phyloP scores from a whole-genome alignment of 23 red algal species.

The Cyanidiococcus yangmingshanensis region DNA sequence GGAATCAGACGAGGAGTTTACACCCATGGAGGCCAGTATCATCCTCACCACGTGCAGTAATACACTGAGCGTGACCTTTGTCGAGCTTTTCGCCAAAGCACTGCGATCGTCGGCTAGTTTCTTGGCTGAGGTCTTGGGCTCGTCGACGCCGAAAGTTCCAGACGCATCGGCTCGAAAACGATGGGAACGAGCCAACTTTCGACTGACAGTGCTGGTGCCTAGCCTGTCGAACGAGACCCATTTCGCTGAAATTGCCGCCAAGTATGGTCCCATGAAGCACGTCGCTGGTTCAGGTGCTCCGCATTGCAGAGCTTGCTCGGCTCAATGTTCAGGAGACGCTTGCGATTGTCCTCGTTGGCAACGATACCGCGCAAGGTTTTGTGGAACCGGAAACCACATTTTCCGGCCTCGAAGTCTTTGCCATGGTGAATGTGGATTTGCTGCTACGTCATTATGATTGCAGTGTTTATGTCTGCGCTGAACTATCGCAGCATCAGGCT shows the following conservation, averaged over 20 bases:
- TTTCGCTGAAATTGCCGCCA: background rate
- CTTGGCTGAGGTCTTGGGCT: background rate
- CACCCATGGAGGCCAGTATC: background rate
- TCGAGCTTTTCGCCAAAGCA: background rate
- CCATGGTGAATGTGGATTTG: conserved; percentile 21
- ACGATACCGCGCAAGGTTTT: background rate
- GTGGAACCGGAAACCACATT: background rate
- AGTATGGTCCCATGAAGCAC: conserved; percentile 2
- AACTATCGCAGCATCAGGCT: background rate
- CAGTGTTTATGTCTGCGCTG: background rate
- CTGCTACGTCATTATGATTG: background rate
- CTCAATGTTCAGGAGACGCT: background rate
- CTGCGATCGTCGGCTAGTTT: background rate
- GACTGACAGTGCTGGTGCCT: background rate
- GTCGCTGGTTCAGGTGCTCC: conserved; percentile 9
- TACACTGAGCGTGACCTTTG: background rate
- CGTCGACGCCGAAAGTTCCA: background rate
- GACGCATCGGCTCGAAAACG: background rate
- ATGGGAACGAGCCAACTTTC: background rate
- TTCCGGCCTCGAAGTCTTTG: background rate
- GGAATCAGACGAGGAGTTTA: background rate
- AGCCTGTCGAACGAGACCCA: background rate
- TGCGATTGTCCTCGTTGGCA: background rate
- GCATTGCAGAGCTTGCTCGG: background rate
- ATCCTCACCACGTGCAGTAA: background rate